Evolutionary conservation across 2,329 filamentous ascomycete species (phyloP).

Genomic region (Exophiala spinifera): DNA sequence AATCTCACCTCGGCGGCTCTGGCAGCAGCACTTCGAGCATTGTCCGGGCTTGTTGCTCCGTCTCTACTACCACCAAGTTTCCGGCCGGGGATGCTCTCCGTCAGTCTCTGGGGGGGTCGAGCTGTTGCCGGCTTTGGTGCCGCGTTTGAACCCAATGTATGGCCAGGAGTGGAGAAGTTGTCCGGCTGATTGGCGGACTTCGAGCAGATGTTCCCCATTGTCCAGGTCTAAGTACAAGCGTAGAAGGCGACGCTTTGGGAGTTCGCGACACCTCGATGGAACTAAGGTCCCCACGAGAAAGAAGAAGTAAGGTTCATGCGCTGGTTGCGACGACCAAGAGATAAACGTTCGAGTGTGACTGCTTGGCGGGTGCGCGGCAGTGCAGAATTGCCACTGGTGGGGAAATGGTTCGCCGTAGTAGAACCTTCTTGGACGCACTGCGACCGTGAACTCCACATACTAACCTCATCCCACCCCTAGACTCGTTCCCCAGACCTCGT

Average conservation of each 20-base stretch:
- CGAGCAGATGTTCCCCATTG: constrained; percentile 85
- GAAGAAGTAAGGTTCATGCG: no score
- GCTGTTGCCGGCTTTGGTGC: constrained; percentile 44
- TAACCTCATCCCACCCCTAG: no score
- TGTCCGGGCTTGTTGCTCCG: constrained; percentile 38
- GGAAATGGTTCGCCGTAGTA: not conserved
- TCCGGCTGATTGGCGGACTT: constrained; percentile 60
- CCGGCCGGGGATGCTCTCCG: constrained; percentile 50
- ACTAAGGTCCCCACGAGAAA: no score
- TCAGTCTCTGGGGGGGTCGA: constrained; percentile 46
- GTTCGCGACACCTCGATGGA: no score
- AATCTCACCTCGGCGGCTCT: constrained; percentile 75
- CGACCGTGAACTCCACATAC: no score
- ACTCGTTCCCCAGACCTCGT: no score
- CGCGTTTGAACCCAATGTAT: constrained; percentile 61
- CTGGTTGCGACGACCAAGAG: not conserved
- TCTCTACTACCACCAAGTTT: constrained; percentile 58
- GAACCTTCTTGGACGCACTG: no score
- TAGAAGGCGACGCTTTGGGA: no score
- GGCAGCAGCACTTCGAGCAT: constrained; percentile 71
- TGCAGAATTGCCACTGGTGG: not conserved
- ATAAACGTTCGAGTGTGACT: not conserved
- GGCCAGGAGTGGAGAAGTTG: constrained; percentile 69
- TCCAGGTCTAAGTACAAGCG: not conserved
- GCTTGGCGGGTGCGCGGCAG: not conserved